Percentiles rank a stretch among this genome's conserved stretches.
Conservation (phyloP, 73 alveolate species). For the Paramecium sexaurelia region DNA sequence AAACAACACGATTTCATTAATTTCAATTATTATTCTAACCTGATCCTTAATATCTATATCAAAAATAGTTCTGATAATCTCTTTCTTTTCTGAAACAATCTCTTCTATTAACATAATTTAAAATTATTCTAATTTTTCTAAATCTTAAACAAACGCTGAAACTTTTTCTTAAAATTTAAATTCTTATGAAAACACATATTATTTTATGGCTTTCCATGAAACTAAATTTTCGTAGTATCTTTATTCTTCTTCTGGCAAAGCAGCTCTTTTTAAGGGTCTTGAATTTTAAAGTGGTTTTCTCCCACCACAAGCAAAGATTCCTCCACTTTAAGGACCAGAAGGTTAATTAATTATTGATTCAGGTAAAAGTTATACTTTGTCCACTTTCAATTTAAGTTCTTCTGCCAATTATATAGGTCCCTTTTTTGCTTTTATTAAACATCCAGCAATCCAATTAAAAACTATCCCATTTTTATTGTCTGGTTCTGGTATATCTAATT, state of each 20-base stretch:
- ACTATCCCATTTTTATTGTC: not conserved
- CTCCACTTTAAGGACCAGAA: not conserved
- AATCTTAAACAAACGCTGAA: not conserved
- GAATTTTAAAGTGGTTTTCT: not conserved
- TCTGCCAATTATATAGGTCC: not conserved
- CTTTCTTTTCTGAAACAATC: not conserved
- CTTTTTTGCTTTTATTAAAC: not conserved
- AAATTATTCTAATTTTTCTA: not conserved
- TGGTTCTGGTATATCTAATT: conserved; percentile 16
- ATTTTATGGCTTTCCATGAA: conserved; percentile 31
- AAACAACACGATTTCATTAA: not conserved
- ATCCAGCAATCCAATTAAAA: conserved; percentile 50
- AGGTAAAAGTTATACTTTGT: not conserved
- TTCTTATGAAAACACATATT: not conserved
- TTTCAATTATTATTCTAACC: not conserved
- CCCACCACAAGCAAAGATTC: conserved; percentile 34
- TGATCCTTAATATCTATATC: conserved; percentile 46
- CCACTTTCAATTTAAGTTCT: not conserved
- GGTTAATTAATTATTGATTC: not conserved
- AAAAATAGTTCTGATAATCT: not conserved
- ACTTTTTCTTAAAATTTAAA: not conserved
- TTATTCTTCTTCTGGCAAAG: conserved; percentile 24
- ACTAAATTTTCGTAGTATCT: not conserved
- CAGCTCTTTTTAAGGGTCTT: not conserved
- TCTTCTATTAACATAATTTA: conserved; percentile 13